Percentiles rank a stretch among this genome's conserved stretches.
Evolutionary conservation across 257 asterid species (phyloP).

Genomic region (Solanum virginianum): DNA sequence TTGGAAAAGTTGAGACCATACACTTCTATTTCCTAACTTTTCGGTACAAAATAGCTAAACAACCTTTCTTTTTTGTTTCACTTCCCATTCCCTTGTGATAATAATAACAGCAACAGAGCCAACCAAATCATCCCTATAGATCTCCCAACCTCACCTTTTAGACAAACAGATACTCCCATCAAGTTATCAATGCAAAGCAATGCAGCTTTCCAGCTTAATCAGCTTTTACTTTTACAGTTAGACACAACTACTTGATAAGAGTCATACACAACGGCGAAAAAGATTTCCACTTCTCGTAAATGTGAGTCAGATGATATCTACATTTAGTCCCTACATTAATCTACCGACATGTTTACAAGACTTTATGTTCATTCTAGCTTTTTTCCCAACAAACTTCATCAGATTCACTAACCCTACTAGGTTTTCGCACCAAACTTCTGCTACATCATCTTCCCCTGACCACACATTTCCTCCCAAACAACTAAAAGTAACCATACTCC

Average conservation of each 20-base stretch:
- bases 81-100: conserved; percentile 30
- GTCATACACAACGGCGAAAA: background rate
- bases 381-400: background rate
- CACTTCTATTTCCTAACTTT: background rate
- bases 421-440: background rate
- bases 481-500: background rate
- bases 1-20: background rate
- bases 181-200: background rate
- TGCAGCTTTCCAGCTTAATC: background rate
- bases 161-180: background rate
- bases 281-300: background rate
- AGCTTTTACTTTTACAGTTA: background rate
- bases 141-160: background rate
- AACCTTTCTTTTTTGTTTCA: background rate
- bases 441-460: background rate
- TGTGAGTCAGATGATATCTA: background rate
- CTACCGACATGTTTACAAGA: background rate
- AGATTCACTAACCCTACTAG: background rate
- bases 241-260: background rate
- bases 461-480: background rate
- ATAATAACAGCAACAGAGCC: conserved; percentile 19
- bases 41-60: background rate
- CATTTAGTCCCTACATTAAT: background rate
- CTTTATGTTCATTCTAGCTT: background rate
- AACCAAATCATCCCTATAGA: conserved; percentile 18